These are phyloP conservation scores for Lactarius akahatsu DNA, from an alignment of 768 basidiomycete genomes.

Conservation along the genomic window DNA sequence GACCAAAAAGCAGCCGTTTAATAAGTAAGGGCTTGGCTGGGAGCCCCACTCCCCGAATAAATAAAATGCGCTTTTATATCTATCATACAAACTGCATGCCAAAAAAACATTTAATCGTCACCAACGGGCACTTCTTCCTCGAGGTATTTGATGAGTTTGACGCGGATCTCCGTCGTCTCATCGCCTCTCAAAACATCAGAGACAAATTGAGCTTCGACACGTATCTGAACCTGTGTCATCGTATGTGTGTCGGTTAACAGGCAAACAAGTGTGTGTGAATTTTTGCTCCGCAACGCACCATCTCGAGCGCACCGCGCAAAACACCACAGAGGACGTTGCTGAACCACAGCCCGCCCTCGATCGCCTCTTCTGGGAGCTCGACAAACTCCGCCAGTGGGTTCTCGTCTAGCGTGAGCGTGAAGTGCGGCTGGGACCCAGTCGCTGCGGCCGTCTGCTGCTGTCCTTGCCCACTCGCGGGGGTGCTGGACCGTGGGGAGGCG, in stretches of 20 bases:
- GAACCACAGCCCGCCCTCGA: conserved; percentile 94
- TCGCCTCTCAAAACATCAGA: conserved; percentile 92
- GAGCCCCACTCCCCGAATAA: neutral
- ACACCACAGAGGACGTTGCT: conserved; percentile 97
- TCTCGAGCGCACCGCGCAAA: conserved; percentile 88
- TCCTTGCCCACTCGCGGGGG: conserved; percentile 31
- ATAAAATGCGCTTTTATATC: conserved; percentile 6
- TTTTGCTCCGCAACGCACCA: conserved; percentile 58
- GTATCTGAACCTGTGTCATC: conserved; percentile 83
- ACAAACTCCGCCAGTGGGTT: conserved; percentile 97
- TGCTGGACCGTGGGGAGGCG: conserved; percentile 42
- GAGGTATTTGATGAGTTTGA: conserved; percentile 84
- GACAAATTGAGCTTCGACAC: conserved; percentile 85
- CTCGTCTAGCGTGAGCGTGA: conserved; percentile 87
- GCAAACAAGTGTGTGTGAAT: neutral
- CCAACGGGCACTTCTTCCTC: conserved; percentile 96
- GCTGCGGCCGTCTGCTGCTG: conserved; percentile 23
- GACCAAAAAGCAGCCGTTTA: neutral
- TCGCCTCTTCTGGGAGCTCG: conserved; percentile 88
- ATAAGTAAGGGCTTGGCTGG: neutral
- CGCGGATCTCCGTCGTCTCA: conserved; percentile 90
- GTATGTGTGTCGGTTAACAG: neutral
- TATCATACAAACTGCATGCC: conserved; percentile 10
- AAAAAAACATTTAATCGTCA: conserved; percentile 61
- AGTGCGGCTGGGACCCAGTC: conserved; percentile 53